Evolutionary conservation across 2,329 filamentous ascomycete species (phyloP).

Genomic region (Arthrobotrys conoides): DNA sequence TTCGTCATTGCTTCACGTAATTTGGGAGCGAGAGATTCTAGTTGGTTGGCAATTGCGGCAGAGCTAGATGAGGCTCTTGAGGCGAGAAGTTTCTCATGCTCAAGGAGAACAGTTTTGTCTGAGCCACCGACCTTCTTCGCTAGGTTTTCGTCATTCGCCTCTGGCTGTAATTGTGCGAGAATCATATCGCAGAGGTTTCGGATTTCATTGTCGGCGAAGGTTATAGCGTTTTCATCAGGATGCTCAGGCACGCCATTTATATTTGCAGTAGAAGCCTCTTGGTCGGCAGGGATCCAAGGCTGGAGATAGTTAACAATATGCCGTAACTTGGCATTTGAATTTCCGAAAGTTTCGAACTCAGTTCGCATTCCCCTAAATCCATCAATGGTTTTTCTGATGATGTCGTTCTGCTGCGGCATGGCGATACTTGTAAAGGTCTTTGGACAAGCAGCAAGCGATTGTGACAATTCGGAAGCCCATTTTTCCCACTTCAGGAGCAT

Average conservation of each 20-base stretch:
- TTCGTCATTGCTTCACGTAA: slow-evolving; percentile 17
- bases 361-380: slow-evolving; percentile 18
- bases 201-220: slow-evolving; percentile 13
- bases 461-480: slow-evolving; percentile 18
- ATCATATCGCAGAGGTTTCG: slow-evolving; percentile 49
- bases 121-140: slow-evolving; percentile 31
- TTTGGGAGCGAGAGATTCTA: slow-evolving; percentile 24
- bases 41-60: slow-evolving; percentile 9
- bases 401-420: slow-evolving; percentile 2
- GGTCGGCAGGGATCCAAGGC: slow-evolving; percentile 29
- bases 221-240: neutral
- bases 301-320: slow-evolving; percentile 45
- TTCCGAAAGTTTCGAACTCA: slow-evolving; percentile 28
- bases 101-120: slow-evolving; percentile 38
- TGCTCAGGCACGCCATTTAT: neutral
- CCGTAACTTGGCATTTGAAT: slow-evolving; percentile 16
- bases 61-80: slow-evolving; percentile 10
- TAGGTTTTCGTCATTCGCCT: neutral
- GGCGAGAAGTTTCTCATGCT: slow-evolving; percentile 39
- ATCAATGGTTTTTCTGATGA: slow-evolving; percentile 3
- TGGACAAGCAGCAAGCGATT: slow-evolving; percentile 10
- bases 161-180: slow-evolving; percentile 43
- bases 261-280: neutral
- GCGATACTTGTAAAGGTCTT: slow-evolving; percentile 40
- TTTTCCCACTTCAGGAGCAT: slow-evolving; percentile 36